These are phyloP conservation scores for Emericellopsis terricola DNA, from an alignment of 495 filamentous ascomycete genomes.

Conservation along the genomic window DNA sequence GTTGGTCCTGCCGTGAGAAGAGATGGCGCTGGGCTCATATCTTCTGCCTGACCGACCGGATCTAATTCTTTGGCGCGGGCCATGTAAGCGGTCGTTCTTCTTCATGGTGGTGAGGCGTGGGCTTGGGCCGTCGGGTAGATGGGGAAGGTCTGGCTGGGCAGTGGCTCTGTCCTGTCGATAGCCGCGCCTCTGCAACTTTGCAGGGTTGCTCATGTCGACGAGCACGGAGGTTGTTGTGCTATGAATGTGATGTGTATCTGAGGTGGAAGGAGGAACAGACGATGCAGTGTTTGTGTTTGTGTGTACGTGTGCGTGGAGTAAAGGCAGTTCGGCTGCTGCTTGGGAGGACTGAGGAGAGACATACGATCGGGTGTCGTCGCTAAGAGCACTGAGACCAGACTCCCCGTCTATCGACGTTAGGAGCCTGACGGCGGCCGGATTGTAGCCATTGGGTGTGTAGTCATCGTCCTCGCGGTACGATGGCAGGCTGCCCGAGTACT, in stretches of 20 bases:
- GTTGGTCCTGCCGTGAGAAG: slow-evolving; percentile 2
- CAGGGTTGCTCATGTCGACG: neutral
- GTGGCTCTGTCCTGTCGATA: neutral
- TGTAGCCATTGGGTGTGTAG: slow-evolving; percentile 16
- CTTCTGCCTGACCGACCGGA: neutral
- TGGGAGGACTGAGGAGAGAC: slow-evolving; percentile 16
- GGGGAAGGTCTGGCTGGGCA: too few relatives aligned
- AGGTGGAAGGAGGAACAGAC: neutral
- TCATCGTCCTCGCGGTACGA: slow-evolving; percentile 29
- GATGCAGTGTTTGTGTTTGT: neutral
- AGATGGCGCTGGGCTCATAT: slow-evolving; percentile 1
- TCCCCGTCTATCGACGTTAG: slow-evolving; percentile 28
- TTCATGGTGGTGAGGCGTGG: neutral
- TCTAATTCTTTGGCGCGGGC: neutral
- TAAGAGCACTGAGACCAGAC: slow-evolving; percentile 10
- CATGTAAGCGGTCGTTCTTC: slow-evolving; percentile 1
- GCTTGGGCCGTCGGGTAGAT: slow-evolving; percentile 2
- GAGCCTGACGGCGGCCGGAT: slow-evolving; percentile 26
- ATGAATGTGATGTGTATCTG: neutral
- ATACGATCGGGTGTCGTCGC: slow-evolving; percentile 18
- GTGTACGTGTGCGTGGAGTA: neutral
- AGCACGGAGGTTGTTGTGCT: neutral
- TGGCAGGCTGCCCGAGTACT: slow-evolving; percentile 23
- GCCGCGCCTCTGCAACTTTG: slow-evolving; percentile 1
- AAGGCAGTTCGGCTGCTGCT: slow-evolving; percentile 1